Evolutionary conservation across 2,329 filamentous ascomycete genomes (phyloP), one percentile per base, ranked within the genome.

Genomic region (Coccinonectria pachysandricola): DNA sequence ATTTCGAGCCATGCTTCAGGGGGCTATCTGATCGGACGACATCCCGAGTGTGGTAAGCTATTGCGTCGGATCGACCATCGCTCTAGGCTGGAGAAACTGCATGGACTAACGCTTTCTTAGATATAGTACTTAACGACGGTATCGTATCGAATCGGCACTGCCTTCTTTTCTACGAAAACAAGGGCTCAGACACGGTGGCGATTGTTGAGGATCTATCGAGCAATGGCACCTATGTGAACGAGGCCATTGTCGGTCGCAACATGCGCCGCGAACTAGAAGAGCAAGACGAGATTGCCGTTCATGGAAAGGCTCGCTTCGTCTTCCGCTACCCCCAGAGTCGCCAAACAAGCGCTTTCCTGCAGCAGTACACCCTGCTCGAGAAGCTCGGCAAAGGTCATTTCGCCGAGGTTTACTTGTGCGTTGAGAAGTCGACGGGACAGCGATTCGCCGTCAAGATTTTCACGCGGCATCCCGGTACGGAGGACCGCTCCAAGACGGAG

Each of bases 151-250:
- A 96, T 49, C 72, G 87, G 4, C 82, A 87, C 53, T 84, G 78
- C 37, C 57, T 83, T 7, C 40, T 84, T 2, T 83, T 81, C 45
- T 65, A 59, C 12, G 68, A 75, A 46, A 71, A 71, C 35, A 71
- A 71, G 39, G 66, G 62, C 7, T 55, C 59, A 10, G 64, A 71
- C 53, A 69, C 64, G 39, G 67, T 74, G 21, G 88, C 85, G 7
- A 71, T 96, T 8, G 57, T 98, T 5, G 87, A 98, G 52, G 91
- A 98, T 53, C 60, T 96, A 12, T 98, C 91, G 6, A 91, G 78
- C 49, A 98, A 98, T 50, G 91, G 91, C 26, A 98, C 92, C 0
- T 98, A 87, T 50, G 79, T 98, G 43, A 96, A 96, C 48, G 86
- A 95, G 44, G 79, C 78, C 10, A 69, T 93, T 15, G 74, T 98